Evolutionary conservation across 345 rosid genomes (phyloP), one percentile per base, ranked within the genome.

Genomic region (Rhodomyrtus tomentosa): DNA sequence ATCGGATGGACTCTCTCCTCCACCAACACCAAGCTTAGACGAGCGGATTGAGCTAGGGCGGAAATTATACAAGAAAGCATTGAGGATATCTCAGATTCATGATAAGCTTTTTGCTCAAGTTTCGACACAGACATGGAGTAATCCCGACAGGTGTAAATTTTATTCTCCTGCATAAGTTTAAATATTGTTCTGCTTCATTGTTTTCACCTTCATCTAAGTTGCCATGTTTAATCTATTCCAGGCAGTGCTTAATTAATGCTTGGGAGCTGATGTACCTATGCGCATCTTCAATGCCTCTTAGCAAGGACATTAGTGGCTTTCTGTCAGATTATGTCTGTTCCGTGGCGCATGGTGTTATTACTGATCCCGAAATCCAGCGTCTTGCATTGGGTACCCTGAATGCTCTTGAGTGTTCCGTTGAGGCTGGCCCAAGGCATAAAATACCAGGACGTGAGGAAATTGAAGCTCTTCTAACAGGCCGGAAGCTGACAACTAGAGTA

Each of bases 211-310:
- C 27, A 22, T 18, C 32, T 20, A 62, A 50, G 21, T 40, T 48
- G 10, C 25, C 45, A 22, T 72, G 50, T 73, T 5, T 24, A 15
- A 83, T 59, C 15, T 81, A 68, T 84, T 55, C 82, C 91, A 96
- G 98, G 91, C 95, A 93, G 83, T 91, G 86, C 92, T 88, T 93
- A 90, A 91, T 96, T 81, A 93, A 90, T 89, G 96, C 98, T 84
- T 95, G 98, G 98, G 98, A 95, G 89, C 90, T 96, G 49, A 93
- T 96, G 95, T 93, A 94, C 89, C 86, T 95, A 83, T 95, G 98
- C 87, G 98, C 95, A 58, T 96, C 98, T 42, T 92, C 98, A 51
- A 95, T 95, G 98, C 98, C 99, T 86, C 98, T 98, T 58, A 93
- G 98, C 94, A 96, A 95, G 92, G 99, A 96, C 84, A 94, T 96